Evolutionary conservation across 192 early-diverging fungal species (phyloP).

Genomic region (Gigaspora rosea): DNA sequence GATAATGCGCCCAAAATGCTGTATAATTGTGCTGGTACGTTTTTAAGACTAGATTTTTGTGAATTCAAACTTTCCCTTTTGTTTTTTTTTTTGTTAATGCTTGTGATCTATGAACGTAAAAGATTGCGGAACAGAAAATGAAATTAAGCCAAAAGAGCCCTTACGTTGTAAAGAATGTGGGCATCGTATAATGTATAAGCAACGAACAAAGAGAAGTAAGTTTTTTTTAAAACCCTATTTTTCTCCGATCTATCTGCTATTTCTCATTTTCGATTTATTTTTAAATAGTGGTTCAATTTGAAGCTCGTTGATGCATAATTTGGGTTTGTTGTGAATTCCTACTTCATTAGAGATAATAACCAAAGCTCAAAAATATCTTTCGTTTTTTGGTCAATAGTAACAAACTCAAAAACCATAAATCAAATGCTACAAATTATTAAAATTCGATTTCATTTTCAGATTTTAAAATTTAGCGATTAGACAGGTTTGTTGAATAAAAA

Average conservation of each 20-base stretch:
- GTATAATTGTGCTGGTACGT: slow-evolving; percentile 19
- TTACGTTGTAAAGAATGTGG: slow-evolving; percentile 97
- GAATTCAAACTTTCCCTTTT: background rate
- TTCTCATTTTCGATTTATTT: background rate
- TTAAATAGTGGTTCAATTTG: slow-evolving; percentile 21
- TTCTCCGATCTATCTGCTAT: background rate
- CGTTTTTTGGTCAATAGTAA: too few species aligned
- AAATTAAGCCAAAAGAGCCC: slow-evolving; percentile 91
- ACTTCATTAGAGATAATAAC: too few species aligned
- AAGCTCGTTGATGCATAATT: slow-evolving; percentile 3
- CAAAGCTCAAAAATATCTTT: too few species aligned
- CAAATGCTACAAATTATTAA: too few species aligned
- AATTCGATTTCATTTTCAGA: too few species aligned
- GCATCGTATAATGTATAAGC: slow-evolving; percentile 97
- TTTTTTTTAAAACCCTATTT: background rate
- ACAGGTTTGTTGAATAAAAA: too few species aligned
- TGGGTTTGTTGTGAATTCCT: too few species aligned
- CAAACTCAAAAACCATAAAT: too few species aligned
- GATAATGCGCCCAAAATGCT: slow-evolving; percentile 15
- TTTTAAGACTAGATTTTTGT: too few species aligned
- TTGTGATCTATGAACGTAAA: background rate
- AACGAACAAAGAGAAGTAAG: slow-evolving; percentile 90
- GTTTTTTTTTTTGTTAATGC: background rate
- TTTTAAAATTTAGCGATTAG: too few species aligned
- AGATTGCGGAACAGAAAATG: slow-evolving; percentile 88